phyloP scores from a whole-genome alignment of 2,329 filamentous ascomycete species.

The Fusarium cyanostomum region DNA sequence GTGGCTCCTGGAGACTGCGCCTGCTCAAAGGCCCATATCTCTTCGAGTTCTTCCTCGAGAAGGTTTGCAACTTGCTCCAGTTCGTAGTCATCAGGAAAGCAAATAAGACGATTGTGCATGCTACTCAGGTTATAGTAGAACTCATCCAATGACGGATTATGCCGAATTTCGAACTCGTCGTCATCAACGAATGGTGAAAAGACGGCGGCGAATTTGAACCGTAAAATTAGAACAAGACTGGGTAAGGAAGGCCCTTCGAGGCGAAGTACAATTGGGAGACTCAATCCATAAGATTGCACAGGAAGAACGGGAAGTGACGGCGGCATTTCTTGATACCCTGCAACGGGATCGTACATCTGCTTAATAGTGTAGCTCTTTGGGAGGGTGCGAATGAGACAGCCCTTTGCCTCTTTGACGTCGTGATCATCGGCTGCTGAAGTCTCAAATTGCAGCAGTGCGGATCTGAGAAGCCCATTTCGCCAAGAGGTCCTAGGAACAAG shows the following conservation, averaged over 20 bases:
- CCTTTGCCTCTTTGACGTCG: not conserved
- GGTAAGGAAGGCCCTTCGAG: not conserved
- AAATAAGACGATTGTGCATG: not conserved
- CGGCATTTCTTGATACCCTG: not conserved
- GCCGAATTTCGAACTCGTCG: not conserved
- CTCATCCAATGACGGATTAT: too few species aligned
- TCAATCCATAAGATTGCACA: not conserved
- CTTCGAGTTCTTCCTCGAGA: not conserved
- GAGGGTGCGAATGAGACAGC: not conserved
- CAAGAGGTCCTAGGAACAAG: not conserved
- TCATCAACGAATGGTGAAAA: not conserved
- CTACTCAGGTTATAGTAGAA: not conserved
- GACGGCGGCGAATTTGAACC: not conserved
- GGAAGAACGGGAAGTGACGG: not conserved
- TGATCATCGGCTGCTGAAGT: not conserved
- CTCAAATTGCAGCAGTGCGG: not conserved
- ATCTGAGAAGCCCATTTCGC: not conserved
- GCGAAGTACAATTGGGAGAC: not conserved
- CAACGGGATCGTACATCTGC: not conserved
- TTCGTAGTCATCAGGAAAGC: not conserved
- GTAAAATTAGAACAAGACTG: not conserved
- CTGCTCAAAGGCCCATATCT: not conserved
- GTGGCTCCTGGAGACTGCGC: not conserved
- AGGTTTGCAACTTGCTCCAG: not conserved
- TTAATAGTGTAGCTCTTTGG: not conserved